These are phyloP conservation scores for Dactylis glomerata DNA, from an alignment of 176 grass and related monocot genomes.

Conservation along the genomic window DNA sequence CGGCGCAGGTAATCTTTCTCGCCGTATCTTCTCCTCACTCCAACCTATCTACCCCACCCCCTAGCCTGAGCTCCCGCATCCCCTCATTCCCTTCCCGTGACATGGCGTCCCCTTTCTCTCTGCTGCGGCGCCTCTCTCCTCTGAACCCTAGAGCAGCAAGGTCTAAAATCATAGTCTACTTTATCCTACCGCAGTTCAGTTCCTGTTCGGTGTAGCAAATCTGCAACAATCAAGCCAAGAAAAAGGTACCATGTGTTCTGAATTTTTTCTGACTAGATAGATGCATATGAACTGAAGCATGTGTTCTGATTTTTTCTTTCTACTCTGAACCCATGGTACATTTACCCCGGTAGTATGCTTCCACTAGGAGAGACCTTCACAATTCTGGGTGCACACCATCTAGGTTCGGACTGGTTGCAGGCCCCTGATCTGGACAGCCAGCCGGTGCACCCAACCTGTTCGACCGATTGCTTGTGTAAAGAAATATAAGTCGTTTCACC, in stretches of 20 bases:
- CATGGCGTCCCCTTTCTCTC: not conserved
- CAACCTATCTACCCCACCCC: too few relatives aligned
- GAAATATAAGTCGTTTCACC: not conserved
- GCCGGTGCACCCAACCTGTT: not conserved
- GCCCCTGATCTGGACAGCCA: not conserved
- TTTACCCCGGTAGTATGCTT: too few relatives aligned
- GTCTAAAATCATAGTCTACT: not conserved
- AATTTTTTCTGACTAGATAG: not conserved
- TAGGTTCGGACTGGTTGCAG: not conserved
- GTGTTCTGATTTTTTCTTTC: not conserved
- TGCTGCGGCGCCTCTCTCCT: not conserved
- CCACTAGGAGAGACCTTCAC: not conserved
- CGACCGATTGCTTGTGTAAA: not conserved
- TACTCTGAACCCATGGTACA: not conserved
- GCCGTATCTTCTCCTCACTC: not conserved
- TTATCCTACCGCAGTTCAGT: not conserved
- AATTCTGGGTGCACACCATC: not conserved
- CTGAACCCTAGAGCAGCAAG: not conserved
- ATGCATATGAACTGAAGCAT: not conserved
- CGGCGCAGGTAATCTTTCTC: not conserved
- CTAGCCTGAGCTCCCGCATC: not conserved
- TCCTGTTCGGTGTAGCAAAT: not conserved
- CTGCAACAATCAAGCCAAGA: not conserved
- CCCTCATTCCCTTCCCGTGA: too few relatives aligned
- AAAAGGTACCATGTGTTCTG: not conserved